phyloP scores from a whole-genome alignment of 345 rosid species.

The Chamaenerion angustifolium region DNA sequence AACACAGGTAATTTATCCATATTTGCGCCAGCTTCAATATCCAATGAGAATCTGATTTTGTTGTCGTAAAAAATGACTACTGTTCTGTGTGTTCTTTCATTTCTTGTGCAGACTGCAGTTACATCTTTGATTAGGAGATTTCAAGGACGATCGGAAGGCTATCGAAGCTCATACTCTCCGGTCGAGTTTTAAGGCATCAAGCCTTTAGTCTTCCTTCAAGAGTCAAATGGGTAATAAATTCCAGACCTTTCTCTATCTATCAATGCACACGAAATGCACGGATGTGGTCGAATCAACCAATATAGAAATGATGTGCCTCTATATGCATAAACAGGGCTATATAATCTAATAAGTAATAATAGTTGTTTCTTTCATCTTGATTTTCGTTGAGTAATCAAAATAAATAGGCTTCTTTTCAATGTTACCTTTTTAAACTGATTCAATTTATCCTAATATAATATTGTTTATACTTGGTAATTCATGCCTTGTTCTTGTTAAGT shows the following conservation, averaged over 20 bases:
- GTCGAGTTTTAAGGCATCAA: conserved; percentile 43
- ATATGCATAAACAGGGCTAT: too few relatives aligned
- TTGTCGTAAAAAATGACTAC: neutral
- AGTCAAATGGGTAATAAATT: conserved; percentile 6
- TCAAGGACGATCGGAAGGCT: conserved; percentile 45
- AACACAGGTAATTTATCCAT: conserved; percentile 36
- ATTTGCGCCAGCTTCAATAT: too few relatives aligned
- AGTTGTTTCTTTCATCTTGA: too few relatives aligned
- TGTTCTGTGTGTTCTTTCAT: neutral
- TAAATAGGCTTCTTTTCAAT: too few relatives aligned
- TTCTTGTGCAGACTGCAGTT: conserved; percentile 38
- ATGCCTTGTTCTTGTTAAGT: too few relatives aligned
- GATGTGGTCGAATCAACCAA: too few relatives aligned
- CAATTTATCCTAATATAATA: too few relatives aligned
- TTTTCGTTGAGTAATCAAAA: too few relatives aligned
- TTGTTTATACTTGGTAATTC: too few relatives aligned
- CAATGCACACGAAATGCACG: neutral
- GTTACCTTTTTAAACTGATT: too few relatives aligned
- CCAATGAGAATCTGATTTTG: neutral
- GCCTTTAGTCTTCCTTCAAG: conserved; percentile 1
- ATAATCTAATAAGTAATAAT: too few relatives aligned
- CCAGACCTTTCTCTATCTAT: neutral
- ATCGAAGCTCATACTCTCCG: conserved; percentile 50
- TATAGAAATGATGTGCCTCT: too few relatives aligned
- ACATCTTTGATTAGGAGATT: conserved; percentile 40